Evolutionary conservation across 1,284 basidiomycete genomes (phyloP).

Genomic region (Cutaneotrichosporon sp.): DNA sequence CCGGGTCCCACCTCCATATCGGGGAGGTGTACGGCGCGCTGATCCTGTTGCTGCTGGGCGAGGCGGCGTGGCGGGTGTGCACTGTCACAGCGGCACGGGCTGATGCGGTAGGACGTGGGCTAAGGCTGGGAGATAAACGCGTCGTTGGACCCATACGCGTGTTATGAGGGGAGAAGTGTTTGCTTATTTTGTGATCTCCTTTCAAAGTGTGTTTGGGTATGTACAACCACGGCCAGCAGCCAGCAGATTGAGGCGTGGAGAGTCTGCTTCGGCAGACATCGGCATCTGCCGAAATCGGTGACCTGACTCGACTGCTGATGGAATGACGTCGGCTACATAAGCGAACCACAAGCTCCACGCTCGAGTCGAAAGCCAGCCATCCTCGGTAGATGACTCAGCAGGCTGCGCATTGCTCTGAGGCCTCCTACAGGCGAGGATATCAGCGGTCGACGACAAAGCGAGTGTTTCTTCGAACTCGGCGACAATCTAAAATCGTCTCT

Average conservation of each 20-base stretch:
- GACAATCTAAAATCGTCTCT: too few species aligned
- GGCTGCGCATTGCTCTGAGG: too few species aligned
- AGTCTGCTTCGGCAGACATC: background rate
- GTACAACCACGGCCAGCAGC: background rate
- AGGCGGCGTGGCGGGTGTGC: background rate
- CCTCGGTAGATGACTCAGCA: background rate
- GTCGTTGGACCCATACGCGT: background rate
- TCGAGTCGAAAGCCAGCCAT: background rate
- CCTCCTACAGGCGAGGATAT: background rate
- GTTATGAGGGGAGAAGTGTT: background rate
- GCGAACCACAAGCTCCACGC: background rate
- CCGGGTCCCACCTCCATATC: background rate
- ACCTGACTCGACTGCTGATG: background rate
- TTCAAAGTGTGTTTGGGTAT: background rate
- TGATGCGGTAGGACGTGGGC: background rate
- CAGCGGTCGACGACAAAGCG: background rate
- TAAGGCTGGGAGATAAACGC: background rate
- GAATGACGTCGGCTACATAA: background rate
- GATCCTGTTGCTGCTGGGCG: background rate
- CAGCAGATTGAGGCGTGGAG: background rate
- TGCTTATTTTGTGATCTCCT: background rate
- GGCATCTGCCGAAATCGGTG: background rate
- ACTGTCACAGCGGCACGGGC: background rate
- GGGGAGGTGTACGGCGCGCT: background rate
- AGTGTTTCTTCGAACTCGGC: background rate